Evolutionary conservation across 2,329 filamentous ascomycete genomes (phyloP), one percentile per base, ranked within the genome.

Genomic region (Cercospora zeina): DNA sequence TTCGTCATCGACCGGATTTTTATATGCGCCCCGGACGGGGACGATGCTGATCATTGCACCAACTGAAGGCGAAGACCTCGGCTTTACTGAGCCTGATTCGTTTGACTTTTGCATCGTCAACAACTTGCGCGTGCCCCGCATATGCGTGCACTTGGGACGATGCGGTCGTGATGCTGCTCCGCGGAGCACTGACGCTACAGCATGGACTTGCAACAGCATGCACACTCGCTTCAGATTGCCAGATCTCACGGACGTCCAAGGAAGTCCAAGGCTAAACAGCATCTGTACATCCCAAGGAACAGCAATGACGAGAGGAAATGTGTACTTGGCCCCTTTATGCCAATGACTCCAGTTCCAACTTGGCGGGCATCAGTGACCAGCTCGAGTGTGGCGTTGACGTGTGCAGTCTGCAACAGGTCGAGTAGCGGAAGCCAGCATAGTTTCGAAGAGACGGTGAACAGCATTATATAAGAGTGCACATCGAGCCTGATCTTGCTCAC

Each of bases 281-380:
- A 47, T 47, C 24, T 47, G 42, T 1, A 27, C 42, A 27, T 24
- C 21, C 8, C 24, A 5, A 13, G 42, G 1, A n/a, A n/a, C 5
- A 8, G 21, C 11, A 24, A 10, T 27, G 14, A 21, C 24, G 21
- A 8, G 5, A 30, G 21, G 13, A n/a, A 27, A 47, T 14, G 21
- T 7, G 10, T n/a, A 47, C 42, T 47, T 47, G 42, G 42, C 21
- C 13, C 11, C 21, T 5, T 47, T 27, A 6, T n/a, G 42, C 42
- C 42, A 47, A 47, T 47, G 21, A 21, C 42, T 47, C 42, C 8
- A 13, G 13, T 47, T 47, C 42, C 42, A 47, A 47, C 42, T 47
- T 27, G 42, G 42, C 42, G 42, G 42, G 42, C 42, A 47, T 27
- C 42, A 30, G 24, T 27, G 42, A 47, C 42, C 42, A 47, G 42